These are phyloP conservation scores for Cryptococcus sp. DNA, from an alignment of 1,284 basidiomycete genomes.

Conservation along the genomic window DNA sequence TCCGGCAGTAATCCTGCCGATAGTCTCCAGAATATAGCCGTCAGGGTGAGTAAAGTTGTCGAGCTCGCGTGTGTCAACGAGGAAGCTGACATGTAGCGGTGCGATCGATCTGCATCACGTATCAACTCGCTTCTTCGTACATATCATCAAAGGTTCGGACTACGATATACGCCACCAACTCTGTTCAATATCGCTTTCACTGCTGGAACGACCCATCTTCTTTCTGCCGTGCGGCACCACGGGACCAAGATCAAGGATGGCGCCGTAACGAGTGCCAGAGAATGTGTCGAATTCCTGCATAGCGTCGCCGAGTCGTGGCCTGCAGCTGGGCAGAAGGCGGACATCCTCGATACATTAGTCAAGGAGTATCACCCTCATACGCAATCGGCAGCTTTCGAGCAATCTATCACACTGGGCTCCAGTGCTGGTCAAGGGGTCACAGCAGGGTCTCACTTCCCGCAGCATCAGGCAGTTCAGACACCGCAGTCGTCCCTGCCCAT, in stretches of 20 bases:
- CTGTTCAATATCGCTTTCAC: constrained; percentile 61
- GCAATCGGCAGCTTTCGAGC: neutral
- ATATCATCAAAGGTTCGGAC: constrained; percentile 56
- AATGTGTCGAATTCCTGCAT: constrained; percentile 16
- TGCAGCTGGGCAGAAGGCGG: constrained; percentile 12
- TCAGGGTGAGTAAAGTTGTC: constrained; percentile 1
- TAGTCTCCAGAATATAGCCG: neutral
- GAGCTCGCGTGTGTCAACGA: neutral
- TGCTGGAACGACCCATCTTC: constrained; percentile 53
- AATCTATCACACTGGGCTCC: neutral
- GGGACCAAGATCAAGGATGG: constrained; percentile 7
- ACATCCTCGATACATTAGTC: constrained; percentile 15
- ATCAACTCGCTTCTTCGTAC: constrained; percentile 58
- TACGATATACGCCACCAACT: constrained; percentile 60
- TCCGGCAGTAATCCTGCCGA: neutral
- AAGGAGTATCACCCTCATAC: constrained; percentile 11
- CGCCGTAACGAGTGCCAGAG: constrained; percentile 10
- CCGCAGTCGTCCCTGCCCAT: too few species aligned
- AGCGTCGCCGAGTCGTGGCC: constrained; percentile 21
- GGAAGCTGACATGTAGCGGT: constrained; percentile 38
- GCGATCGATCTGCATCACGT: constrained; percentile 59
- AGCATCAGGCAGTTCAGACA: too few species aligned
- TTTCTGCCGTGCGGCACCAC: constrained; percentile 13
- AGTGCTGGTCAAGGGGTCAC: too few species aligned
- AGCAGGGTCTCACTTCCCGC: too few species aligned